Base-by-base conservation (phyloP, 1,139 yeast species). In the Ogataea hybrid region DNA sequence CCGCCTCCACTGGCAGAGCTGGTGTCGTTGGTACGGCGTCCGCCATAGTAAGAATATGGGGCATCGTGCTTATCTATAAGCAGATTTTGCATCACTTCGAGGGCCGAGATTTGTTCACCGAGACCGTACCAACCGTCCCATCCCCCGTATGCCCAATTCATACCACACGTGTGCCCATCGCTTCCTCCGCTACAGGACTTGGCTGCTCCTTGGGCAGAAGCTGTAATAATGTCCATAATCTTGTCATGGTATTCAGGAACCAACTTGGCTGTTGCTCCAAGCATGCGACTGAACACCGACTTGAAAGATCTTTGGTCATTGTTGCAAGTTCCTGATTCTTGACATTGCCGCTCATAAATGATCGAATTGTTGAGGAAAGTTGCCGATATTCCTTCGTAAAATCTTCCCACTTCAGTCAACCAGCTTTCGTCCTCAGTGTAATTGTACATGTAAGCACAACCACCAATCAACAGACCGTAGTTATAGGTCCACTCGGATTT, bases 301-400 rank as follows among this genome's bases (percentile, higher is more conserved):
- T 84, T 82, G 71, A 86, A 86, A 18, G 87, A 75, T 43, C 86
- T 69, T 68, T 86, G 92, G 68, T 86, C 95, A 46, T 72, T 77
- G 63, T 83, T 77, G 65, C 95, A 86, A 22, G 62, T 60, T 46
- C 68, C 63, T 28, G 66, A 61, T 30, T 69, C 68, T 62, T 82
- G 87, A 66, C 95, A 86, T 6, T 86, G 81, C 5, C 77, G 71
- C 61, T 86, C 95, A 54, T 73, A 77, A 69, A 84, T 71, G 53
- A 82, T 67, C 17, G 71, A 61, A 40, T 70, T 58, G 35, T 66
- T 59, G 17, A 57, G 44, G 61, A 77, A 75, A 55, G 80, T 78
- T 6, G 25, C 11, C 39, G 68, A 70, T 39, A 78, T 68, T 8
- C 85, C 81, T 28, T 64, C 61, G 61, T 83, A 72, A 46, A 83